Conservation (phyloP, 768 basidiomycete species). For the Boletellus ananas region DNA sequence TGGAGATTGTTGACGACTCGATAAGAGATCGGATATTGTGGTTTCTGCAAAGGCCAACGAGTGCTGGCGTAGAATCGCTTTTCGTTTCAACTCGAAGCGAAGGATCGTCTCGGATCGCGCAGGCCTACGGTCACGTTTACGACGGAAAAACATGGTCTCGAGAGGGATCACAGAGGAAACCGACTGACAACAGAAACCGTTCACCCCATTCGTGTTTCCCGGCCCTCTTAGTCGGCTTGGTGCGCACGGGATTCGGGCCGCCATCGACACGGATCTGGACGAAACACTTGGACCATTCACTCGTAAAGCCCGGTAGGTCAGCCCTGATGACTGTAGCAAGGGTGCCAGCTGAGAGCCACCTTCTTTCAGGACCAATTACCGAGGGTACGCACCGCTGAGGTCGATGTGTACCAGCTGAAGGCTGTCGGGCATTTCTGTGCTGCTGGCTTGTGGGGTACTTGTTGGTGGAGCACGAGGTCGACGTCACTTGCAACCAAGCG, state of each 20-base stretch:
- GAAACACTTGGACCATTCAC: slow-evolving; percentile 28
- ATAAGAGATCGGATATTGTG: slow-evolving; percentile 18
- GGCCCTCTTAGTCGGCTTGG: slow-evolving; percentile 14
- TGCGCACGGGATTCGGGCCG: slow-evolving; percentile 9
- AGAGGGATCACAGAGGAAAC: background rate
- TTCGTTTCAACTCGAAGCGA: slow-evolving; percentile 26
- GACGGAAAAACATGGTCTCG: background rate
- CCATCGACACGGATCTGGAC: slow-evolving; percentile 18
- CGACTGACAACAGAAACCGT: slow-evolving; percentile 20
- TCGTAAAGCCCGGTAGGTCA: slow-evolving; percentile 21
- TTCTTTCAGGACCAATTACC: background rate
- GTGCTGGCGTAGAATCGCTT: slow-evolving; percentile 10
- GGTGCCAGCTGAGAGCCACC: slow-evolving; percentile 1
- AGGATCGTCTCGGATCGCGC: slow-evolving; percentile 15
- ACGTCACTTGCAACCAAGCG: no score
- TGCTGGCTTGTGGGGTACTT: background rate
- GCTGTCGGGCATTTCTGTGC: background rate
- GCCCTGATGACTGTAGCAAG: slow-evolving; percentile 19
- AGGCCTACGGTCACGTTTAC: background rate
- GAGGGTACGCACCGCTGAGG: slow-evolving; percentile 13
- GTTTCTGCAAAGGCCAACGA: slow-evolving; percentile 14
- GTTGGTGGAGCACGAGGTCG: background rate
- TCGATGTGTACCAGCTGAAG: slow-evolving; percentile 26
- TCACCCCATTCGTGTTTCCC: slow-evolving; percentile 22
- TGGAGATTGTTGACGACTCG: background rate